Evolutionary conservation across 345 rosid genomes (phyloP).

Genomic region (Clarkia xantiana): DNA sequence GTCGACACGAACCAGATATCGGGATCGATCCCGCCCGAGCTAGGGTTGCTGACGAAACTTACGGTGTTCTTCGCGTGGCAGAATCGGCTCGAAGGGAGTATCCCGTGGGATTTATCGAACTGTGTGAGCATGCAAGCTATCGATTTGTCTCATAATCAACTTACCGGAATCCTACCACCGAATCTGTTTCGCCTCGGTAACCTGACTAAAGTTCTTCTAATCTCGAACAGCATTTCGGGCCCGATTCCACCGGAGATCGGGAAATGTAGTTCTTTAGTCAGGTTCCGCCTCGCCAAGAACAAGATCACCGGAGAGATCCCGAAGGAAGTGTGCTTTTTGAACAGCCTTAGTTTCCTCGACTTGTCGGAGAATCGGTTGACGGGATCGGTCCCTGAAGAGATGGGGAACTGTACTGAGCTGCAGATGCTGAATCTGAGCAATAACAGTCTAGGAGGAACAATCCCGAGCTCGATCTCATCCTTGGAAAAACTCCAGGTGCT

Average conservation of each 20-base stretch:
- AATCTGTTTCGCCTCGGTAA: conserved; percentile 54
- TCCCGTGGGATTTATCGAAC: conserved; percentile 41
- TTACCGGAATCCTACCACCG: conserved; percentile 50
- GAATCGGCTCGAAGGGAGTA: conserved; percentile 63
- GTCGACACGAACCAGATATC: conserved; percentile 65
- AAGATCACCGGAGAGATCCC: conserved; percentile 52
- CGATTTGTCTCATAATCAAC: conserved; percentile 60
- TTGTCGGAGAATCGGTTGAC: conserved; percentile 50
- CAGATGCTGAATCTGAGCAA: conserved; percentile 71
- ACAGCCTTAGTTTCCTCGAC: conserved; percentile 54
- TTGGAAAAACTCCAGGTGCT: conserved; percentile 45
- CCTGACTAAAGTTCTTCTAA: conserved; percentile 61
- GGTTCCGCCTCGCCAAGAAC: conserved; percentile 50
- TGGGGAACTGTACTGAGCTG: conserved; percentile 56
- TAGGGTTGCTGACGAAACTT: conserved; percentile 52
- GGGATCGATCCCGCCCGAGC: conserved; percentile 53
- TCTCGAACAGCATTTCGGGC: conserved; percentile 64
- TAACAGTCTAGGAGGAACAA: conserved; percentile 53
- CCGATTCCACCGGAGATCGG: conserved; percentile 58
- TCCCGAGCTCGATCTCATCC: conserved; percentile 53
- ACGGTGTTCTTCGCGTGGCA: conserved; percentile 64
- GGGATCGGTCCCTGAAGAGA: conserved; percentile 52
- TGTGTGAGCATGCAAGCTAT: conserved; percentile 58
- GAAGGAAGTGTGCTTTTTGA: conserved; percentile 44
- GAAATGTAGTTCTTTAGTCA: conserved; percentile 39